Evolutionary conservation across 1,284 basidiomycete genomes (phyloP).

Genomic region (Phenoliferia sp.): DNA sequence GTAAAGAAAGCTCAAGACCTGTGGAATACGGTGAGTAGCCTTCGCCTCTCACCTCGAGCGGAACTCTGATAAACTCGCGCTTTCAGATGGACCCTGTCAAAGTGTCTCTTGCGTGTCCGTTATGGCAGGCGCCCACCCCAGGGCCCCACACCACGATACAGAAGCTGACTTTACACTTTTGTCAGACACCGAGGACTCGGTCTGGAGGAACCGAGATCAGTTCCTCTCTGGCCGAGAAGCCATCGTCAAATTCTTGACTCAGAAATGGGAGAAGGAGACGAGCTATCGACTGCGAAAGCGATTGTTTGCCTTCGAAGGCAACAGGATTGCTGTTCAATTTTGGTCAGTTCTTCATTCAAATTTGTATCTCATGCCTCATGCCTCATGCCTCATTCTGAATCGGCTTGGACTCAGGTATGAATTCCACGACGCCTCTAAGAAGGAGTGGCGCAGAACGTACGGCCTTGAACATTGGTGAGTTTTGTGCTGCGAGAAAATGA

Average conservation of each 20-base stretch:
- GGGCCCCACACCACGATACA: no score
- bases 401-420: conserved; percentile 46
- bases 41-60: not conserved
- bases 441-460: conserved; percentile 55
- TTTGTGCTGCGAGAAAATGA: not conserved
- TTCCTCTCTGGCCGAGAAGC: conserved; percentile 52
- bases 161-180: not conserved
- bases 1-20: conserved; percentile 34
- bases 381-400: not conserved
- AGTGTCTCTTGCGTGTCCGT: conserved; percentile 44
- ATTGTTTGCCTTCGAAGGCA: conserved; percentile 55
- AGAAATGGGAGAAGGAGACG: conserved; percentile 56
- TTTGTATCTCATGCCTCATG: not conserved
- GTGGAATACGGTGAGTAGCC: conserved; percentile 27
- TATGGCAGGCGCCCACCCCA: not conserved
- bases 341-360: conserved; percentile 41
- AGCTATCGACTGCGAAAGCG: conserved; percentile 45
- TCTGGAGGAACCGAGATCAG: conserved; percentile 58
- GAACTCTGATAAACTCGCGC: no score
- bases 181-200: conserved; percentile 48
- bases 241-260: conserved; percentile 52
- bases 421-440: conserved; percentile 42
- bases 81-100: conserved; percentile 30
- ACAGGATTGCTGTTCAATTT: conserved; percentile 60
- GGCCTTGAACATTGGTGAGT: conserved; percentile 46